phyloP scores from a whole-genome alignment of 1,139 yeast species.

The Kodamaea arcana region DNA sequence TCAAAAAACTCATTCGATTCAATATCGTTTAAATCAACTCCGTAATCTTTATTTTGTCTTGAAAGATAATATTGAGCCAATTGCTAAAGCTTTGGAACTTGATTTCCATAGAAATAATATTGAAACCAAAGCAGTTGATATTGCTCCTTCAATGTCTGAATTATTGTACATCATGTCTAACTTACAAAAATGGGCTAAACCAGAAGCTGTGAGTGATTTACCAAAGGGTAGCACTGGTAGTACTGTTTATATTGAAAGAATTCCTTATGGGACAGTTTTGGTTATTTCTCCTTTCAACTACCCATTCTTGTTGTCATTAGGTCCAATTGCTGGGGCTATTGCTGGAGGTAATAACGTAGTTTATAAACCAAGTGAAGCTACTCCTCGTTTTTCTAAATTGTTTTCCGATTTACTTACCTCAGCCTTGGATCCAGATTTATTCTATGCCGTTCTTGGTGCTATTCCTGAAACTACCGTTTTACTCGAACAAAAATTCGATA shows the following conservation, averaged over 20 bases:
- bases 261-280: slow-evolving; percentile 74
- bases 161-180: slow-evolving; percentile 55
- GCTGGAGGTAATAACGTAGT: slow-evolving; percentile 86
- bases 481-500: slow-evolving; percentile 67
- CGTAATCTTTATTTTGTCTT: slow-evolving; percentile 66
- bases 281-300: slow-evolving; percentile 85
- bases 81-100: slow-evolving; percentile 54
- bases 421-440: slow-evolving; percentile 52
- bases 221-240: slow-evolving; percentile 47
- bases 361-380: slow-evolving; percentile 73
- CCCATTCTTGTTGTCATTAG: slow-evolving; percentile 63
- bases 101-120: slow-evolving; percentile 64
- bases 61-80: slow-evolving; percentile 51
- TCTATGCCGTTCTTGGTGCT: slow-evolving; percentile 71
- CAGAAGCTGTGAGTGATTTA: slow-evolving; percentile 40
- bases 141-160: slow-evolving; percentile 50
- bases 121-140: slow-evolving; percentile 63
- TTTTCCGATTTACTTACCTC: slow-evolving; percentile 52
- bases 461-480: slow-evolving; percentile 65
- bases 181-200: slow-evolving; percentile 60
- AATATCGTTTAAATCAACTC: slow-evolving; percentile 58
- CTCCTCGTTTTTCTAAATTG: slow-evolving; percentile 58
- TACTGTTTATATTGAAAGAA: slow-evolving; percentile 52
- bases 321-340: slow-evolving; percentile 75
- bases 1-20: slow-evolving; percentile 53